Evolutionary conservation across 495 filamentous ascomycete species (phyloP).

Genomic region (Penicillium soppii): DNA sequence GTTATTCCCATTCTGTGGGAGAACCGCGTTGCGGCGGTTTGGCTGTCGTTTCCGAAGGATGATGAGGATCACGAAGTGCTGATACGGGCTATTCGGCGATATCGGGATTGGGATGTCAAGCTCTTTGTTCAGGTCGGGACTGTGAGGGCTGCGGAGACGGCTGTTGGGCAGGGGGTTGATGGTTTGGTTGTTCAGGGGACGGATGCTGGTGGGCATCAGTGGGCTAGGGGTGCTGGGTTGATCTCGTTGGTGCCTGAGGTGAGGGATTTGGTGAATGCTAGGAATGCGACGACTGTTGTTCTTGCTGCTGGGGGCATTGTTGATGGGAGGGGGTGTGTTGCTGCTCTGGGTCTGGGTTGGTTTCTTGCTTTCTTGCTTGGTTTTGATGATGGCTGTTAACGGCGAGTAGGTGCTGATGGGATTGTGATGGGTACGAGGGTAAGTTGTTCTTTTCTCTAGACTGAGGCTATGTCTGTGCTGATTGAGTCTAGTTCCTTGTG

Average conservation of each 20-base stretch:
- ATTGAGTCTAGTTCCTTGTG: slow-evolving; percentile 18
- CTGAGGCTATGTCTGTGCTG: neutral
- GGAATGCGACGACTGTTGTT: slow-evolving; percentile 44
- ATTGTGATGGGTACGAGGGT: slow-evolving; percentile 65
- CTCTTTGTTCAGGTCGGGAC: slow-evolving; percentile 70
- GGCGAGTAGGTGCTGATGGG: slow-evolving; percentile 45
- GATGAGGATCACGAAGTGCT: slow-evolving; percentile 38
- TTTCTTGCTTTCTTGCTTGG: neutral
- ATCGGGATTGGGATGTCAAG: slow-evolving; percentile 52
- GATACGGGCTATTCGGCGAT: slow-evolving; percentile 37
- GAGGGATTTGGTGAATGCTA: slow-evolving; percentile 47
- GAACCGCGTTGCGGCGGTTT: slow-evolving; percentile 58
- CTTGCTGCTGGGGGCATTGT: slow-evolving; percentile 67
- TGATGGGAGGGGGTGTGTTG: slow-evolving; percentile 60
- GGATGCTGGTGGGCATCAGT: slow-evolving; percentile 69
- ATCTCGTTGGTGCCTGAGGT: slow-evolving; percentile 60
- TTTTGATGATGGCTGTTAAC: neutral
- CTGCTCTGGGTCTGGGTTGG: slow-evolving; percentile 55
- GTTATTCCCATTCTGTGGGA: slow-evolving; percentile 42
- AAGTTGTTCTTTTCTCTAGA: neutral
- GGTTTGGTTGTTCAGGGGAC: slow-evolving; percentile 69
- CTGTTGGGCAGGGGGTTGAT: slow-evolving; percentile 67
- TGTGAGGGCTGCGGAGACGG: slow-evolving; percentile 65
- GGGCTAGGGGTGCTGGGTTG: slow-evolving; percentile 59
- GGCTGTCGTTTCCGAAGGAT: slow-evolving; percentile 62